Evolutionary conservation across 495 filamentous ascomycete genomes (phyloP).

Genomic region (Chaetomidium leptoderma): DNA sequence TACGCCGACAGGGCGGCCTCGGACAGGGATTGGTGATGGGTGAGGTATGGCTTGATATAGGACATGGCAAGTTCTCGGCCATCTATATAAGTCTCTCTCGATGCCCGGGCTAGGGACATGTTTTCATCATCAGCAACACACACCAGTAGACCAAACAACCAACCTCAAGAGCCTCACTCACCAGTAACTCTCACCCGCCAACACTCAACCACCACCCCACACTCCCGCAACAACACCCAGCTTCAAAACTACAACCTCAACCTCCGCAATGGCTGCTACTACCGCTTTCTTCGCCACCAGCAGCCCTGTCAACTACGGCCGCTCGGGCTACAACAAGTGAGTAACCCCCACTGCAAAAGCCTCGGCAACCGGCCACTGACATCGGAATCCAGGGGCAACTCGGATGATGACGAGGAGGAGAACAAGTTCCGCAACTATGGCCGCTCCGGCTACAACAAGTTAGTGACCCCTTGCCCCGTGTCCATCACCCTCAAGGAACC

Average conservation of each 20-base stretch:
- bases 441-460: slow-evolving; percentile 48
- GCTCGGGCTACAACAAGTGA: slow-evolving; percentile 48
- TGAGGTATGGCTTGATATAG: neutral
- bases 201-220: slow-evolving; percentile 3
- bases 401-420: slow-evolving; percentile 39
- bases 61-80: neutral
- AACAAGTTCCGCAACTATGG: slow-evolving; percentile 37
- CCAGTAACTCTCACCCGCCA: slow-evolving; percentile 8
- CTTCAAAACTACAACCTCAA: slow-evolving; percentile 15
- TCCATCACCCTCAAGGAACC: neutral
- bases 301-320: slow-evolving; percentile 56
- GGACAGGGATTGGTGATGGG: slow-evolving; percentile 5
- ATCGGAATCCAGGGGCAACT: slow-evolving; percentile 32
- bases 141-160: slow-evolving; percentile 16
- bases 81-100: slow-evolving; percentile 32
- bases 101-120: slow-evolving; percentile 20
- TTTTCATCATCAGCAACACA: slow-evolving; percentile 34
- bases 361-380: slow-evolving; percentile 8
- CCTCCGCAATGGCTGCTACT: slow-evolving; percentile 41
- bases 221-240: slow-evolving; percentile 11
- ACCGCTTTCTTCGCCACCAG: slow-evolving; percentile 35
- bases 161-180: slow-evolving; percentile 3
- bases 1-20: slow-evolving; percentile 12
- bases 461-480: slow-evolving; percentile 3
- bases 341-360: slow-evolving; percentile 8